Evolutionary conservation across 2,329 filamentous ascomycete species (phyloP).

Genomic region (Arthrobotrys megalospora): DNA sequence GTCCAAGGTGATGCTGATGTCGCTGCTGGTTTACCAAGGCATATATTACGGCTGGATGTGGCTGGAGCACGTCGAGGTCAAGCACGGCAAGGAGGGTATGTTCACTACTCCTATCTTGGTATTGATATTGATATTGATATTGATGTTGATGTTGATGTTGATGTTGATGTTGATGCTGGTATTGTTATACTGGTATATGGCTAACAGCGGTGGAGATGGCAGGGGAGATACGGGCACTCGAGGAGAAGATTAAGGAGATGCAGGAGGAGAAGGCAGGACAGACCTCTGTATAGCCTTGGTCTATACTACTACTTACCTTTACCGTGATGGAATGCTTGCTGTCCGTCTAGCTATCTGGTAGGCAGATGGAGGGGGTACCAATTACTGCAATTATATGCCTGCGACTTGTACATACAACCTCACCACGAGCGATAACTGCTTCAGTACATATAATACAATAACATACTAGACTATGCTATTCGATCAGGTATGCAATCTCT

Average conservation of each 20-base stretch:
- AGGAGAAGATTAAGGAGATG: constrained; percentile 45
- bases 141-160: not conserved
- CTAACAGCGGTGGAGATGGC: constrained; percentile 9
- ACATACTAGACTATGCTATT: no score
- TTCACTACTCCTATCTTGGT: not conserved
- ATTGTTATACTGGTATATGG: no score
- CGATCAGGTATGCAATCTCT: no score
- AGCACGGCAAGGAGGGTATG: constrained; percentile 74
- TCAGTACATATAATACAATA: no score
- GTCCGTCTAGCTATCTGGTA: no score
- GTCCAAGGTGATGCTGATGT: constrained; percentile 80
- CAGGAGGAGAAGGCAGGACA: constrained; percentile 34
- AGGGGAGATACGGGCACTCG: constrained; percentile 49
- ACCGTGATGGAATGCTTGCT: no score
- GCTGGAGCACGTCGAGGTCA: constrained; percentile 80
- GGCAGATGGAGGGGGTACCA: no score
- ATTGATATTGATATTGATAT: constrained; percentile 2
- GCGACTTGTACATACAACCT: no score
- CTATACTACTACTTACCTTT: no score
- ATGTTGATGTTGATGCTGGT: not conserved
- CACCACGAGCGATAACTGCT: no score
- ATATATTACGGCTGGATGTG: constrained; percentile 81
- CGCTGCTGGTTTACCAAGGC: constrained; percentile 84
- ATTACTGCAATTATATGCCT: no score
- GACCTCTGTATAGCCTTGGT: not conserved